Percentiles rank a stretch among this genome's conserved stretches.
phyloP scores from a whole-genome alignment of 148 eudicot genomes.

The Vaccinium macrocarpon region DNA sequence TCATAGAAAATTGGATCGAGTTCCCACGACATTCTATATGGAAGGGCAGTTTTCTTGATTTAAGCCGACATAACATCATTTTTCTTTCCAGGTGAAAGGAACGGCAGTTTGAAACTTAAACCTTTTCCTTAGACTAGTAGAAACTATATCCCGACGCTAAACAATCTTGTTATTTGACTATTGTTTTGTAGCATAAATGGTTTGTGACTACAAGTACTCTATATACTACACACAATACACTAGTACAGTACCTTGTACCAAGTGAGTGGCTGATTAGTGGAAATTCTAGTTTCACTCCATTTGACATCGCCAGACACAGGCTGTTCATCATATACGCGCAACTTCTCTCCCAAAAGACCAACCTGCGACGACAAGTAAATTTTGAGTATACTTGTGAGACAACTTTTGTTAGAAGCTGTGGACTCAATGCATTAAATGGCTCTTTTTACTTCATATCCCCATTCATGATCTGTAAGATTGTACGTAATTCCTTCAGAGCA shows the following conservation, averaged over 20 bases:
- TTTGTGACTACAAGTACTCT: not conserved
- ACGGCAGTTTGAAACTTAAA: not conserved
- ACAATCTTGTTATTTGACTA: not conserved
- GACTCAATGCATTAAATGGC: not conserved
- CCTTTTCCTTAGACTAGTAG: not conserved
- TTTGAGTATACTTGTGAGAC: not conserved
- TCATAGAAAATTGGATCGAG: not conserved
- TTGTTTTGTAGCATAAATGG: not conserved
- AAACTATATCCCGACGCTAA: not conserved
- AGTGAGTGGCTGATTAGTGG: constrained; percentile 33
- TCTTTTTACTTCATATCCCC: constrained; percentile 45
- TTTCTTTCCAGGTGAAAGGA: not conserved
- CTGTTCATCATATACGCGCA: constrained; percentile 32
- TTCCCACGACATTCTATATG: no score
- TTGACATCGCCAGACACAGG: constrained; percentile 24
- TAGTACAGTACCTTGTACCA: constrained; percentile 42
- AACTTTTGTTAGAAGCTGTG: not conserved
- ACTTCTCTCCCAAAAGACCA: constrained; percentile 46
- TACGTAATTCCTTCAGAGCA: constrained; percentile 24
- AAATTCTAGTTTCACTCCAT: constrained; percentile 28
- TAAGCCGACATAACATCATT: no score
- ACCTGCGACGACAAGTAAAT: constrained; percentile 20
- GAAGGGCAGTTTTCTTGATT: not conserved
- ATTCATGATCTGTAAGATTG: constrained; percentile 29
- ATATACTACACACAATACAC: not conserved